These are phyloP conservation scores for Eimeria necatrix DNA, from an alignment of 169 alveolate genomes.

Conservation along the genomic window DNA sequence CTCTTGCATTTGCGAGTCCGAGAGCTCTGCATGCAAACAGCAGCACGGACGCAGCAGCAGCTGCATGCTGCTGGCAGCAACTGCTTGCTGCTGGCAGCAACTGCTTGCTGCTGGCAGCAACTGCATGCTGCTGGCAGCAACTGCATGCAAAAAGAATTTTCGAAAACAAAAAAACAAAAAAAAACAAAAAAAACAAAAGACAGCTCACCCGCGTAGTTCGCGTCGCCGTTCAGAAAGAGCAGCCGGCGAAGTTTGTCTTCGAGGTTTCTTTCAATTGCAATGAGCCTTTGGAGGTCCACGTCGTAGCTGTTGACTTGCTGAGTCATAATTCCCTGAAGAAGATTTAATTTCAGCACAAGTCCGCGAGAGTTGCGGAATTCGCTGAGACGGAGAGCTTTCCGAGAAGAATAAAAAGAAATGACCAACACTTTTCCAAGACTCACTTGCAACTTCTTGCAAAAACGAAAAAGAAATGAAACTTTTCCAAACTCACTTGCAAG, in stretches of 20 bases:
- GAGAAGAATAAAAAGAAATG: not conserved
- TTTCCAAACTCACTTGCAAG: not conserved
- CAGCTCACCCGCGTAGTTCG: conserved; percentile 77
- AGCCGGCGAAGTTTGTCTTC: conserved; percentile 76
- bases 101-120: too few relatives aligned
- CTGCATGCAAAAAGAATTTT: not conserved
- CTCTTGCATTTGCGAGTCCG: conserved; percentile 77
- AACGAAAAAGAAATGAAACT: not conserved
- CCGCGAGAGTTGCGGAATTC: too few relatives aligned
- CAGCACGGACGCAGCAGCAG: not conserved
- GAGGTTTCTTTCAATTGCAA: conserved; percentile 70
- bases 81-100: too few relatives aligned
- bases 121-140: too few relatives aligned
- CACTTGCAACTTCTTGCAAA: too few relatives aligned
- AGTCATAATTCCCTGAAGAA: conserved; percentile 58
- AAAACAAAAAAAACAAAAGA: not conserved
- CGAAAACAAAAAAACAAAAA: too few relatives aligned
- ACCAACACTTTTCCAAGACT: too few relatives aligned
- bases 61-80: too few relatives aligned
- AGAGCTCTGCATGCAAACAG: conserved; percentile 41
- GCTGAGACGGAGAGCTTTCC: too few relatives aligned
- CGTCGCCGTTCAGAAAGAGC: conserved; percentile 76
- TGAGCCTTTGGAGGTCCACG: conserved; percentile 71
- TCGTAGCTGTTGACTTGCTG: conserved; percentile 73
- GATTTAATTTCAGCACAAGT: too few relatives aligned